These are phyloP conservation scores for Fusarium brevicatenulatum DNA, from an alignment of 2,329 filamentous ascomycete genomes.

Conservation along the genomic window DNA sequence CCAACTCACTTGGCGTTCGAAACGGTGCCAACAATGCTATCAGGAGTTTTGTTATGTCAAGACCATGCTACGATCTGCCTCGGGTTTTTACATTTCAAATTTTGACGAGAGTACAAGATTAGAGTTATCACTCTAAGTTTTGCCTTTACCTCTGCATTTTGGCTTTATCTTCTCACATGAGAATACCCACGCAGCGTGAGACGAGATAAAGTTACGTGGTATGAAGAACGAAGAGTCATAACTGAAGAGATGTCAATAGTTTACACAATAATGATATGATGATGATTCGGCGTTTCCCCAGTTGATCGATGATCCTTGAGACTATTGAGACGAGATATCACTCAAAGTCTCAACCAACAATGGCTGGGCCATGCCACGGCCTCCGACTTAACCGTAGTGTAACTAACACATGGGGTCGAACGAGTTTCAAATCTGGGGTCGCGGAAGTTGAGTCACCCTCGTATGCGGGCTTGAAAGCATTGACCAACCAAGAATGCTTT, in stretches of 20 bases:
- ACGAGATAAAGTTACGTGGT: neutral
- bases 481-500: conserved; percentile 47
- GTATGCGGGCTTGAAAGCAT: conserved; percentile 37
- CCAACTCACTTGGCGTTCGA: conserved; percentile 1
- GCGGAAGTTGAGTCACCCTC: conserved; percentile 47
- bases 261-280: neutral
- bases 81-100: neutral
- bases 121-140: neutral
- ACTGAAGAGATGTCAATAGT: neutral
- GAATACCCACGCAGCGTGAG: neutral
- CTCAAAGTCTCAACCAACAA: neutral
- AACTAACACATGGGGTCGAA: conserved; percentile 13
- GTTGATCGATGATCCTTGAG: neutral
- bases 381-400: neutral
- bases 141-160: neutral
- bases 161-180: neutral
- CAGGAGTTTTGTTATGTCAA: neutral
- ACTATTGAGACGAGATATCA: neutral
- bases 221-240: neutral
- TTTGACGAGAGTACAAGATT: neutral
- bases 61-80: neutral
- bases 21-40: neutral
- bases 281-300: neutral
- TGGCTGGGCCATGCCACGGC: neutral
- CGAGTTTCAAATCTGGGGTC: conserved; percentile 41